phyloP scores from a whole-genome alignment of 2,329 filamentous ascomycete species.

The Colletotrichum tofieldiae region DNA sequence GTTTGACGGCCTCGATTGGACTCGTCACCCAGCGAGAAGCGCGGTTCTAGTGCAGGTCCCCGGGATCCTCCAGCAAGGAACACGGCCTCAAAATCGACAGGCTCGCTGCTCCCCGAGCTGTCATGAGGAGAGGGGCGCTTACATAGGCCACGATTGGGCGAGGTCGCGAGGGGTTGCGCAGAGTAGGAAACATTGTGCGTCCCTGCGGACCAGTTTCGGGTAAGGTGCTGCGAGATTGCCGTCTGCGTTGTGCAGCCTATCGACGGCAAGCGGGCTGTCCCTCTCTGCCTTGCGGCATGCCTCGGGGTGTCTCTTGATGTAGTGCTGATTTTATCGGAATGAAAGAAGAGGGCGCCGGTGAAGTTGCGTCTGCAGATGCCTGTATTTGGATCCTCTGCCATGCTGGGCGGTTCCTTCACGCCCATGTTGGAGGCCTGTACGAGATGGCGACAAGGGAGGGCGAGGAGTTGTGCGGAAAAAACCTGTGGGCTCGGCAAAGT shows the following conservation, averaged over 20 bases:
- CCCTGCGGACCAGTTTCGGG: constrained; percentile 23
- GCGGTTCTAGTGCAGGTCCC: constrained; percentile 37
- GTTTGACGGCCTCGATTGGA: background rate
- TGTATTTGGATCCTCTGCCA: background rate
- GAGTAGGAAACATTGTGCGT: constrained; percentile 24
- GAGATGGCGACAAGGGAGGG: background rate
- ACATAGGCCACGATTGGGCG: constrained; percentile 24
- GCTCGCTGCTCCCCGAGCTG: background rate
- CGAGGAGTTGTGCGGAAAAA: background rate
- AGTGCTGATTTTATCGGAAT: constrained; percentile 9
- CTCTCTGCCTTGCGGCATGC: constrained; percentile 32
- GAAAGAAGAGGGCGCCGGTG: constrained; percentile 10
- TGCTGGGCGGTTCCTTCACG: background rate
- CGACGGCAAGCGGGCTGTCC: background rate
- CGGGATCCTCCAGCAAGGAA: constrained; percentile 28
- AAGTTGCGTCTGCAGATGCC: constrained; percentile 7
- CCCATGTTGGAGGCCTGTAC: background rate
- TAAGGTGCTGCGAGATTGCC: constrained; percentile 27
- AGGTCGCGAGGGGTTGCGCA: constrained; percentile 10
- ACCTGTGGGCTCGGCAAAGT: background rate
- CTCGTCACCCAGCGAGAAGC: constrained; percentile 15
- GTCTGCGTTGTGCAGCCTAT: constrained; percentile 4
- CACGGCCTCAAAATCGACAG: constrained; percentile 11
- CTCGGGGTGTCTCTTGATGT: background rate
- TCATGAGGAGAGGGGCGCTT: background rate